Evolutionary conservation across 495 filamentous ascomycete species (phyloP), one percentile per base, ranked within the genome.

Genomic region (Talaromyces thailandensis): DNA sequence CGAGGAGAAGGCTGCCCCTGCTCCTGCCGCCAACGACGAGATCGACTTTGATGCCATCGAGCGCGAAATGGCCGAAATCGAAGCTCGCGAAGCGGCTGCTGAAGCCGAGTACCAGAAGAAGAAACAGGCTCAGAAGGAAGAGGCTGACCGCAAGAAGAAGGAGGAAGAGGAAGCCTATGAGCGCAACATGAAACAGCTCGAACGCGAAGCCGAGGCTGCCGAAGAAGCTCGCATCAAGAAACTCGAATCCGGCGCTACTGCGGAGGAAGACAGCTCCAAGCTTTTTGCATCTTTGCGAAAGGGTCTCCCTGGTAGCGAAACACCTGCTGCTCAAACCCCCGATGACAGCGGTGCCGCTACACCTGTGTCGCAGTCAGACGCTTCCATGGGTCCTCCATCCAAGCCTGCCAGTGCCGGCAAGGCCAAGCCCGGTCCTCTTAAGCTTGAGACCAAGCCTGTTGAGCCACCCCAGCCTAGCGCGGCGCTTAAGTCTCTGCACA

Each of bases 381-480:
- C 73, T 62, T 79, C 82, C 7, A 83, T 82, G 77, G 75, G 75
- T 55, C 80, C 79, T 31, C 80, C 83, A 40, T 72, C 76, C 11
- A 88, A 86, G 75, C 65, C 79, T 2, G 69, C 78, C 58, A 73
- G 80, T 35, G 76, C 76, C 60, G 86, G 85, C 66, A 84, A 76
- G 40, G 73, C 79, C 66, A 93, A 93, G 81, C 91, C 92, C 25
- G 83, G 85, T 60, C 84, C 87, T 25, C 84, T 96, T 64, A 96
- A 95, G 75, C 79, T 96, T 57, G 87, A 92, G 55, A 94, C 88
- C 57, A 93, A 89, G 73, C 75, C 88, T 45, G 85, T 93, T 21
- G 94, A 98, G 75, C 88, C 94, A 51, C 83, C 89, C 40, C 91
- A 95, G 72, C 93, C 91, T 5, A 97, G 90, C 62, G 90, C 94